A percentile compares a stretch with the other conserved stretches of the same genome.
Evolutionary conservation across 2,329 filamentous ascomycete species (phyloP).

Genomic region (Samsoniella hepiali): DNA sequence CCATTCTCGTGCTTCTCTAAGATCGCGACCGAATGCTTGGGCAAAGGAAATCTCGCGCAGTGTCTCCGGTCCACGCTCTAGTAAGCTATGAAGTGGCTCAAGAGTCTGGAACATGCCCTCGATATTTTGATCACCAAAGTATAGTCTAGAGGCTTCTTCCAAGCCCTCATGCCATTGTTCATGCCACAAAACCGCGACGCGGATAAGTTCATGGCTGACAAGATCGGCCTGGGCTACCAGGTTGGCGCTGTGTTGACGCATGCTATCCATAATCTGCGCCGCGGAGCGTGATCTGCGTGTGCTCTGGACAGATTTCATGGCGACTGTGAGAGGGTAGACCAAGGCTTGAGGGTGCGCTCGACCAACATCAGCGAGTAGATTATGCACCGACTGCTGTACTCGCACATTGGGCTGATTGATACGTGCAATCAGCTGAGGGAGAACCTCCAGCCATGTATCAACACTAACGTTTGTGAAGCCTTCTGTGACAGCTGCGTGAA

Average conservation of each 20-base stretch:
- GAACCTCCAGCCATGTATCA: slow-evolving; percentile 98
- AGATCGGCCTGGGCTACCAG: slow-evolving; percentile 93
- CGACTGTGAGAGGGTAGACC: slow-evolving; percentile 94
- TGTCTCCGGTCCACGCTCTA: slow-evolving; percentile 89
- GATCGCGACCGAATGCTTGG: slow-evolving; percentile 92
- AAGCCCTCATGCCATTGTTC: slow-evolving; percentile 98
- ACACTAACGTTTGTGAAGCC: slow-evolving; percentile 90
- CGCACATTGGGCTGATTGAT: slow-evolving; percentile 94
- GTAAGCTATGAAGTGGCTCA: slow-evolving; percentile 83
- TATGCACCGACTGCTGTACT: slow-evolving; percentile 87
- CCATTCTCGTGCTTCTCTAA: slow-evolving; percentile 94
- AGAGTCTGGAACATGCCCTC: slow-evolving; percentile 95
- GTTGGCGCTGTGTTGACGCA: slow-evolving; percentile 89
- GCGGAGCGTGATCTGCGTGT: slow-evolving; percentile 83
- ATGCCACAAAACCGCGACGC: slow-evolving; percentile 96
- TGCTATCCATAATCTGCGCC: slow-evolving; percentile 92
- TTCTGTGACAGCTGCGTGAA: slow-evolving; percentile 83
- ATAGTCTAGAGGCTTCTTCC: slow-evolving; percentile 91
- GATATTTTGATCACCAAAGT: slow-evolving; percentile 97
- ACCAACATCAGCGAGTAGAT: slow-evolving; percentile 87
- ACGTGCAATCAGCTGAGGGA: slow-evolving; percentile 92
- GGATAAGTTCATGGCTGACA: slow-evolving; percentile 93
- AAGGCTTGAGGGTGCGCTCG: slow-evolving; percentile 92
- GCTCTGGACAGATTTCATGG: slow-evolving; percentile 89
- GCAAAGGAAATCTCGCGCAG: slow-evolving; percentile 95